These are phyloP conservation scores for Ogataea minuta DNA, from an alignment of 805 yeast species.

Conservation along the genomic window DNA sequence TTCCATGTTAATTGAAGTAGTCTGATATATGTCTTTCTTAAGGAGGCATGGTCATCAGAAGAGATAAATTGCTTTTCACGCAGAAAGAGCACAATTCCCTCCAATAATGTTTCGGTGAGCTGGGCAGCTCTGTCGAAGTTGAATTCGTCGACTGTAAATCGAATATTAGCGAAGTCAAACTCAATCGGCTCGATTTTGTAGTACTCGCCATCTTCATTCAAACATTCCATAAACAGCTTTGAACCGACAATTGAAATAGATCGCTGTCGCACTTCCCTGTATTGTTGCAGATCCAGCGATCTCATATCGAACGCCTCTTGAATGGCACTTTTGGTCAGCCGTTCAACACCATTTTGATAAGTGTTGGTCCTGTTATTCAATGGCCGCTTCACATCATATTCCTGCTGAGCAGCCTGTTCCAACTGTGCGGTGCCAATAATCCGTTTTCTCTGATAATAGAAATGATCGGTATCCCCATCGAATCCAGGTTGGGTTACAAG, in stretches of 20 bases:
- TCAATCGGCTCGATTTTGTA: conserved; percentile 12
- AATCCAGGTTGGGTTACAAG: neutral
- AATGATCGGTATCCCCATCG: conserved; percentile 10
- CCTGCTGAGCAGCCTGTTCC: conserved; percentile 15
- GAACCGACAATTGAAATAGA: conserved; percentile 20
- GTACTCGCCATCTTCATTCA: conserved; percentile 21
- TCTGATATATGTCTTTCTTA: conserved; percentile 27
- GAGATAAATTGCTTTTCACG: conserved; percentile 1
- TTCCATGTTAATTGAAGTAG: conserved; percentile 28
- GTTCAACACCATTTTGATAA: conserved; percentile 3
- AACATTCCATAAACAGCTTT: conserved; percentile 15
- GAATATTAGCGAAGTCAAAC: conserved; percentile 18
- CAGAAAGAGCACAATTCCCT: conserved; percentile 10
- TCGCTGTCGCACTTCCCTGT: conserved; percentile 8
- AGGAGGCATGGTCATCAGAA: conserved; percentile 7
- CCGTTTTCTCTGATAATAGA: conserved; percentile 24
- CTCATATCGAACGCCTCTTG: neutral
- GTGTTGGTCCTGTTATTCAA: conserved; percentile 1
- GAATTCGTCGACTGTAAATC: conserved; percentile 15
- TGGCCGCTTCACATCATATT: neutral
- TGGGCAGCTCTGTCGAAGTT: conserved; percentile 12
- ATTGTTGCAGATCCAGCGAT: conserved; percentile 2
- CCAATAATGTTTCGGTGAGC: conserved; percentile 13
- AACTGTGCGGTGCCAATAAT: conserved; percentile 30
- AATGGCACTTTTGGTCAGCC: neutral